phyloP scores from a whole-genome alignment of 1,139 yeast genomes.

The Spathaspora sp. region DNA sequence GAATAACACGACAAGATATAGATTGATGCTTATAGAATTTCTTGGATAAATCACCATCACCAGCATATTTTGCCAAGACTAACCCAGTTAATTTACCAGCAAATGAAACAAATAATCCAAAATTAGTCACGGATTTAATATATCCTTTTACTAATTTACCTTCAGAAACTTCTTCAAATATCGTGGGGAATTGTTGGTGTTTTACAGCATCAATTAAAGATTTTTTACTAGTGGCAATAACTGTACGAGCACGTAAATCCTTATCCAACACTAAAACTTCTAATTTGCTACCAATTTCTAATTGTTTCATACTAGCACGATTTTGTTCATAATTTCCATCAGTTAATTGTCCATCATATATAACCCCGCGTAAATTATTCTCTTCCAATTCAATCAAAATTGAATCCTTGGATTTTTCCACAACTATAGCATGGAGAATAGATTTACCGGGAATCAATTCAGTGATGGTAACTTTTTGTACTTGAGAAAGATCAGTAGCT shows the following conservation, averaged over 20 bases:
- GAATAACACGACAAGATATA: constrained; percentile 61
- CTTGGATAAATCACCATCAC: constrained; percentile 55
- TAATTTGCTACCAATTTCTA: constrained; percentile 59
- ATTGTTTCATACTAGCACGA: constrained; percentile 58
- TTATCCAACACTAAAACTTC: constrained; percentile 68
- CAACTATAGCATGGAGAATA: constrained; percentile 58
- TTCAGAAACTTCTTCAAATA: constrained; percentile 58
- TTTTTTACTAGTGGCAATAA: constrained; percentile 63
- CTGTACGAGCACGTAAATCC: constrained; percentile 57
- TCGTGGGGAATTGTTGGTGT: constrained; percentile 51
- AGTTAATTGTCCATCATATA: constrained; percentile 71
- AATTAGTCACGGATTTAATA: constrained; percentile 70
- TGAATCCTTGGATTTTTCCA: constrained; percentile 75
- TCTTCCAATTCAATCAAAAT: constrained; percentile 64
- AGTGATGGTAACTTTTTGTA: constrained; percentile 50
- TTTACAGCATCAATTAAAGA: constrained; percentile 68
- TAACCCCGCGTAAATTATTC: constrained; percentile 64
- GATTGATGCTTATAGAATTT: constrained; percentile 67
- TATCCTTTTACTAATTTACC: constrained; percentile 63
- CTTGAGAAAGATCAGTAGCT: constrained; percentile 50
- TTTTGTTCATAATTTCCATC: constrained; percentile 76
- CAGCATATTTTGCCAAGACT: constrained; percentile 74
- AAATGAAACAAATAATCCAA: constrained; percentile 83
- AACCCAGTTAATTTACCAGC: constrained; percentile 81
- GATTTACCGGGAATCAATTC: constrained; percentile 61